Base-by-base conservation (phyloP, 257 asterid genomes). In the Petunia axillaris region DNA sequence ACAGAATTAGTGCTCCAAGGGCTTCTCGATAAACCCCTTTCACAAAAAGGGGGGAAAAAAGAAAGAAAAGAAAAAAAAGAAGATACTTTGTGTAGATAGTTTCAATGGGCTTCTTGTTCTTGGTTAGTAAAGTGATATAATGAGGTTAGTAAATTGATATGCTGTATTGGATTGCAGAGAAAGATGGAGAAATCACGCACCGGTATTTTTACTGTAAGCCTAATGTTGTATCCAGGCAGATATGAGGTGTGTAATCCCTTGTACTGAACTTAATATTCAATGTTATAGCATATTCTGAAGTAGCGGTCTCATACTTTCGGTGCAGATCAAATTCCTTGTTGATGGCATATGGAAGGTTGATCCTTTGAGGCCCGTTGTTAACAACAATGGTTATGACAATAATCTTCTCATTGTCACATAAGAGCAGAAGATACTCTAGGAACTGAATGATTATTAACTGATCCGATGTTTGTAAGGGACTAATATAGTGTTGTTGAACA, bases 271-370 rank as follows among this genome's bases (percentile, higher is more conserved):
- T 84, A 78, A 58, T 43, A 60, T 57, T 74, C 8, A 50, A 73
- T 16, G 57, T 16, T 83, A 80, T n/a, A 15, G 40, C 14, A 65
- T 5, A 53, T 43, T 10, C 2, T 5, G 66, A 73, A 64, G 55
- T 80, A 39, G 55, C 43, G 77, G 53, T 71, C 75, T 79, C 44
- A 5, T 50, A 64, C 63, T 50, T 41, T 36, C 37, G 62, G 38
- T 87, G 83, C 95, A 95, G 99, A 92, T 95, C 80, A 95, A 95
- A 86, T 95, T 94, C 57, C 88, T 95, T 75, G 97, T 95, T 70
- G 97, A 95, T 81, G 99, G 99, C 70, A 38, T 63, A 82, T 95
- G 99, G 99, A 90, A 77, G 84, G 81, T 87, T 40, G 99, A 95
- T 84, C 97, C 95, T 41, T 89, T 93, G 76, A 92, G 93, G 67